phyloP scores from a whole-genome alignment of 768 basidiomycete species.

The Xerocomus spinulosus region DNA sequence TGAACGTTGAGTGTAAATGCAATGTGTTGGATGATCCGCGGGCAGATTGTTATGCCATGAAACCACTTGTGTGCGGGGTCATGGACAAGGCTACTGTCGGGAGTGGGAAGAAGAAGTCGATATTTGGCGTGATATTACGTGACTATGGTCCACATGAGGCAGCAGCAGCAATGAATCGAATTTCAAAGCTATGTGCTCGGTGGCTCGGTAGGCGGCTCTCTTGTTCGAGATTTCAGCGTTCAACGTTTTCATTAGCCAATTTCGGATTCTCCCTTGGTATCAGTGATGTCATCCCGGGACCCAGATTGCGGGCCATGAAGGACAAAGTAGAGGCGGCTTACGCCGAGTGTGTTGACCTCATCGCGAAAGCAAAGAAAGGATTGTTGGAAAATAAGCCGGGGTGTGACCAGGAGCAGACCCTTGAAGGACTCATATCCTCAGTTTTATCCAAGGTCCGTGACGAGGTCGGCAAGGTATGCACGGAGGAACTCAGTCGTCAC shows the following conservation, averaged over 20 bases:
- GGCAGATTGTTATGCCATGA: constrained; percentile 57
- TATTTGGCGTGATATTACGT: constrained; percentile 95
- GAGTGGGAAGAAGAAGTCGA: constrained; percentile 98
- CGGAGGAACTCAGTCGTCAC: constrained; percentile 95
- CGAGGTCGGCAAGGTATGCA: constrained; percentile 94
- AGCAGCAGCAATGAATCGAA: constrained; percentile 89
- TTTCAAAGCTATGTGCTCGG: constrained; percentile 93
- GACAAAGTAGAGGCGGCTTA: constrained; percentile 91
- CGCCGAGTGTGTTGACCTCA: constrained; percentile 78
- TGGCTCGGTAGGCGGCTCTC: constrained; percentile 69
- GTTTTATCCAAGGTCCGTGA: constrained; percentile 94
- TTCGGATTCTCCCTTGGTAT: constrained; percentile 97
- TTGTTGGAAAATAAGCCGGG: constrained; percentile 96
- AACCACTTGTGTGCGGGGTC: constrained; percentile 91
- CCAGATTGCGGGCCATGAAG: constrained; percentile 73
- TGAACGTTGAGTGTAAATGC: constrained; percentile 96
- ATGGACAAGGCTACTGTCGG: constrained; percentile 99
- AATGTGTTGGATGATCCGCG: constrained; percentile 81
- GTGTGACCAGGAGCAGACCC: constrained; percentile 92
- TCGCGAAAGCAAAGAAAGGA: constrained; percentile 86
- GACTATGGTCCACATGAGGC: constrained; percentile 97
- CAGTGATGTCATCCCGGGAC: constrained; percentile 97
- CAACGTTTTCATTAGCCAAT: constrained; percentile 63
- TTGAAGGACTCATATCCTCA: constrained; percentile 94
- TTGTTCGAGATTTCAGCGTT: neutral